Evolutionary conservation across 768 basidiomycete genomes (phyloP).

Genomic region (Hemileccinum impolitum): DNA sequence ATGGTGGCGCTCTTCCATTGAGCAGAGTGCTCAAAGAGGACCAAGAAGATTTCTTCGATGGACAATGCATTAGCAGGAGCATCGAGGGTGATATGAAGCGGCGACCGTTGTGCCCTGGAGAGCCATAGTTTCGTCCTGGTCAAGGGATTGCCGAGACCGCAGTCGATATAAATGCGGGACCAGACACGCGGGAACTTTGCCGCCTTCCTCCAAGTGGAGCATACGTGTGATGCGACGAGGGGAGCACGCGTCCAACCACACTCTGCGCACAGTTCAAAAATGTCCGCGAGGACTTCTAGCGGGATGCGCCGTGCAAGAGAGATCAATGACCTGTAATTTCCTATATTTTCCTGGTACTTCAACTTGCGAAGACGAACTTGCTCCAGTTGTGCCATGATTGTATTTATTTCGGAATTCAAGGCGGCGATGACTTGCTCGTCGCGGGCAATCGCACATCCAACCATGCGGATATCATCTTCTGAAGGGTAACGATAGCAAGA

Average conservation of each 20-base stretch:
- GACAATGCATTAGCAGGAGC: constrained; percentile 29
- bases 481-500: constrained; percentile 18
- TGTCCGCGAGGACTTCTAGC: constrained; percentile 49
- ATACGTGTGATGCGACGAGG: constrained; percentile 55
- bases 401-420: constrained; percentile 44
- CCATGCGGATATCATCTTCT: constrained; percentile 17
- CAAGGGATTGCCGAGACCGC: constrained; percentile 40
- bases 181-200: constrained; percentile 50
- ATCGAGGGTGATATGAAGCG: constrained; percentile 45
- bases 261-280: constrained; percentile 50
- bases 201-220: constrained; percentile 55
- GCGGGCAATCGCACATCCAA: constrained; percentile 22
- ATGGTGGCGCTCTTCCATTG: constrained; percentile 48
- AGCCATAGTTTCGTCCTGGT: constrained; percentile 51
- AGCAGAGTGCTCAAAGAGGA: constrained; percentile 37
- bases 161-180: constrained; percentile 53
- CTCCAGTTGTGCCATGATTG: constrained; percentile 38
- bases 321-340: constrained; percentile 42
- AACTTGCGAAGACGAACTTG: constrained; percentile 42
- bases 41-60: constrained; percentile 35
- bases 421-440: constrained; percentile 41
- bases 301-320: constrained; percentile 57
- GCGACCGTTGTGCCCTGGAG: constrained; percentile 40
- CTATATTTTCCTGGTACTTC: constrained; percentile 42
- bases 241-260: constrained; percentile 55